phyloP scores from a whole-genome alignment of 2,329 filamentous ascomycete genomes.

The Septoria linicola region DNA sequence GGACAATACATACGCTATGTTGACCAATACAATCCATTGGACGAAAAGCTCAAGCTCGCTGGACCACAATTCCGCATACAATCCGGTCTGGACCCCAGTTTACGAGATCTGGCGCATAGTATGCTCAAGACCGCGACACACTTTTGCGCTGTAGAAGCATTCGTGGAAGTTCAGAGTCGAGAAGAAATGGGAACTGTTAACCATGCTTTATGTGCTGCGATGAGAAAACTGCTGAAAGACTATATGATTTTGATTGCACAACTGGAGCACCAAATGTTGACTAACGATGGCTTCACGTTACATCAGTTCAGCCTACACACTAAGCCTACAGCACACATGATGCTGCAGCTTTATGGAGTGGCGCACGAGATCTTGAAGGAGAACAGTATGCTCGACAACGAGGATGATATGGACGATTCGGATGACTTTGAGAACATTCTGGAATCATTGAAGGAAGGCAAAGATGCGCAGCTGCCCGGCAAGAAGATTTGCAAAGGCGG shows the following conservation, averaged over 20 bases:
- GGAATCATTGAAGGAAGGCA: conserved; percentile 82
- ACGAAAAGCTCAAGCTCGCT: conserved; percentile 81
- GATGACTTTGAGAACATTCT: conserved; percentile 91
- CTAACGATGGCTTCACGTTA: conserved; percentile 82
- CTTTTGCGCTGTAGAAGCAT: conserved; percentile 85
- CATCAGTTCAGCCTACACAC: conserved; percentile 92
- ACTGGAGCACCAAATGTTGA: conserved; percentile 87
- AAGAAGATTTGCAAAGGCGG: conserved; percentile 98
- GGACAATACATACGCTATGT: conserved; percentile 93
- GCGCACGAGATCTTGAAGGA: conserved; percentile 83
- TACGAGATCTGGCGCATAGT: conserved; percentile 80
- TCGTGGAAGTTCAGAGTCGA: conserved; percentile 89
- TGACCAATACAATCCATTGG: conserved; percentile 75
- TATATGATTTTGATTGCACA: conserved; percentile 92
- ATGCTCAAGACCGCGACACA: conserved; percentile 95
- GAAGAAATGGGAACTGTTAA: conserved; percentile 94
- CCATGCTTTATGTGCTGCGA: conserved; percentile 92
- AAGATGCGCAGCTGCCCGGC: conserved; percentile 75
- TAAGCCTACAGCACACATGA: conserved; percentile 84
- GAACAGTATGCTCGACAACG: conserved; percentile 82
- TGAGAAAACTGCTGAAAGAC: conserved; percentile 86
- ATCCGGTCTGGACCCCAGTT: conserved; percentile 81
- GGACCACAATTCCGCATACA: conserved; percentile 79
- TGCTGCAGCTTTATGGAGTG: conserved; percentile 83
- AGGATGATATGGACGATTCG: conserved; percentile 61